Conservation (phyloP, 495 filamentous ascomycete genomes). For the Tuber melanosporum region DNA sequence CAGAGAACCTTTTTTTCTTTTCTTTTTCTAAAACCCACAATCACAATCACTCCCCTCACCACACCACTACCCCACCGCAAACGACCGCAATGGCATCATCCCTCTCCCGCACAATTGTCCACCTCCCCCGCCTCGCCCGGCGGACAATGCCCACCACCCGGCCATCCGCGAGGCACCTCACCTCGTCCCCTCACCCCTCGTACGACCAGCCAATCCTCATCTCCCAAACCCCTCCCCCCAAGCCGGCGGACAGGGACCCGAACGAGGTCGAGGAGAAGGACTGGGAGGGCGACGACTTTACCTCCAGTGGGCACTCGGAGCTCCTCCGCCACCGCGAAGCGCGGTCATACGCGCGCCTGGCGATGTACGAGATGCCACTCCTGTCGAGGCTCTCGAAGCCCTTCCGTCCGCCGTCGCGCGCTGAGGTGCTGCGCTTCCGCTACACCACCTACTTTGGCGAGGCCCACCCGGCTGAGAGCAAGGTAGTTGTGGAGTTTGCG, state of each 20-base stretch:
- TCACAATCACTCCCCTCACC: background rate
- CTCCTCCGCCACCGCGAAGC: constrained; percentile 84
- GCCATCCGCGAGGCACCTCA: background rate
- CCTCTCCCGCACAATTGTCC: background rate
- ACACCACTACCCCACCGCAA: background rate
- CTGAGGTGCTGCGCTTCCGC: constrained; percentile 75
- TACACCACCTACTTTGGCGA: constrained; percentile 98
- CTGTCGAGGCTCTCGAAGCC: constrained; percentile 74
- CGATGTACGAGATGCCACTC: constrained; percentile 94
- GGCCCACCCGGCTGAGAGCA: constrained; percentile 78
- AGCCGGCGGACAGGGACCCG: constrained; percentile 12
- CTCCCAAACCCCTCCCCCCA: background rate
- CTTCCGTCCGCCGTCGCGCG: constrained; percentile 62
- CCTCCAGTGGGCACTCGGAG: constrained; percentile 70
- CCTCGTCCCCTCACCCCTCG: background rate
- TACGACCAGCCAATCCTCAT: background rate
- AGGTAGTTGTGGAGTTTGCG: constrained; percentile 86
- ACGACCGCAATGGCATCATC: background rate
- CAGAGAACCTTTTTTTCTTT: background rate
- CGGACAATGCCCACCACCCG: background rate
- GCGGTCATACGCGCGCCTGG: constrained; percentile 76
- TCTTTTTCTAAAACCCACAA: background rate
- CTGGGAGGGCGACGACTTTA: constrained; percentile 62
- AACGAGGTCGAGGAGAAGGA: constrained; percentile 45
- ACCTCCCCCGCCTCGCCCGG: background rate